Evolutionary conservation across 305 asterid species (phyloP).

Genomic region (Fraxinus baroniana): DNA sequence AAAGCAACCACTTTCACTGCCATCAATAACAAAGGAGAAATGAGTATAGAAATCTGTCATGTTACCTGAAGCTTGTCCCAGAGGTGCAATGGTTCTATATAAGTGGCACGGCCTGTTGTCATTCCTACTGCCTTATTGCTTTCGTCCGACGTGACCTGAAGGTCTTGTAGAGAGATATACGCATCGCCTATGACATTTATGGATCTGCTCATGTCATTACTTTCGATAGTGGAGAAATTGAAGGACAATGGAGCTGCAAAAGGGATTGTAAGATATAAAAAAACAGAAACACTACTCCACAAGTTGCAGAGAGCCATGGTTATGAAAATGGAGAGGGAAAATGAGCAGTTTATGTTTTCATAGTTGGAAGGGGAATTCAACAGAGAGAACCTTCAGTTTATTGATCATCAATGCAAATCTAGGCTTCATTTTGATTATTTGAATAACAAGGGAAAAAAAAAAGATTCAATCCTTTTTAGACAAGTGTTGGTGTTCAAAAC

Average conservation of each 20-base stretch:
- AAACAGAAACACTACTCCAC: background rate
- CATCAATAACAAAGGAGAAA: too few relatives aligned
- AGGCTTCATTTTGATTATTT: too few relatives aligned
- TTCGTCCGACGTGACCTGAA: slow-evolving; percentile 26
- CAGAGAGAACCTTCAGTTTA: background rate
- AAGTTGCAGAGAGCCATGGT: slow-evolving; percentile 4
- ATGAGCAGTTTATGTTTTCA: background rate
- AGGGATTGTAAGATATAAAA: background rate
- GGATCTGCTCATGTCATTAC: background rate
- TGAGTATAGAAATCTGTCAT: too few relatives aligned
- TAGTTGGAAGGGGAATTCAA: background rate
- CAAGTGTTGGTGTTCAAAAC: too few relatives aligned
- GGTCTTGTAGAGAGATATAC: slow-evolving; percentile 10
- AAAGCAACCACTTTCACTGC: too few relatives aligned
- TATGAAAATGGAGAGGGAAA: background rate
- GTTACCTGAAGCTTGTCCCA: too few relatives aligned
- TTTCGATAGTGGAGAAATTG: background rate
- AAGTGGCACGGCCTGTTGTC: slow-evolving; percentile 28
- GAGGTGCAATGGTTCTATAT: background rate
- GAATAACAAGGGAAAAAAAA: too few relatives aligned
- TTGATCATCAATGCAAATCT: too few relatives aligned
- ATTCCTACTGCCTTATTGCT: background rate
- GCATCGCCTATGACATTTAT: slow-evolving; percentile 4
- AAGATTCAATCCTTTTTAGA: too few relatives aligned
- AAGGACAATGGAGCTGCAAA: slow-evolving; percentile 10